A percentile compares a stretch with the other conserved stretches of the same genome.
These are phyloP conservation scores for Lignosus rhinocerotis DNA, from an alignment of 1,284 basidiomycete genomes.

Conservation along the genomic window DNA sequence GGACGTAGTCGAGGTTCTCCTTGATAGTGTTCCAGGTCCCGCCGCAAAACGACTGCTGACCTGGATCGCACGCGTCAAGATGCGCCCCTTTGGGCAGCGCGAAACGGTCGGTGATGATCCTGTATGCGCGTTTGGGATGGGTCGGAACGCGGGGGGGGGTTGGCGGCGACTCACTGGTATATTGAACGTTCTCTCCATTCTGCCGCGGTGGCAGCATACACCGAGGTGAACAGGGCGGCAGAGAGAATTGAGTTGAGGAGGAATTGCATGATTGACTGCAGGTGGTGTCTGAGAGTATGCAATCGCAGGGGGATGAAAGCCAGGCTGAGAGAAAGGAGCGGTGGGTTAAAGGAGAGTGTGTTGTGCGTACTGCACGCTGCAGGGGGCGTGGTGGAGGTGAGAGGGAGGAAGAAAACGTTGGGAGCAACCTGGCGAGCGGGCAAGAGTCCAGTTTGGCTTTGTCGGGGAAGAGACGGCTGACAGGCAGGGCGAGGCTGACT, in stretches of 20 bases:
- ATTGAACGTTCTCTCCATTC: slow-evolving; percentile 43
- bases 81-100: slow-evolving; percentile 59
- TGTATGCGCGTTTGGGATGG: slow-evolving; percentile 24
- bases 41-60: slow-evolving; percentile 67
- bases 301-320: not conserved
- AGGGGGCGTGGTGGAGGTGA: slow-evolving; percentile 10
- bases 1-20: slow-evolving; percentile 78
- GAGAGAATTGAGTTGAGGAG: slow-evolving; percentile 24
- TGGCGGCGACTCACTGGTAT: slow-evolving; percentile 39
- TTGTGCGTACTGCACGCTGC: slow-evolving; percentile 16
- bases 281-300: slow-evolving; percentile 17
- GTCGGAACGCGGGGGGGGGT: not conserved
- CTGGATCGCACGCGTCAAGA: slow-evolving; percentile 55
- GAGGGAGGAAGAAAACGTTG: not conserved
- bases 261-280: slow-evolving; percentile 16
- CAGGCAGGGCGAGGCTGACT: too few species aligned
- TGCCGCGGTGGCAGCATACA: slow-evolving; percentile 39
- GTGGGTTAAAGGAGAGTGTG: slow-evolving; percentile 16
- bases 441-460: not conserved
- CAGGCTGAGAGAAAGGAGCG: slow-evolving; percentile 10
- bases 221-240: slow-evolving; percentile 27
- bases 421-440: not conserved
- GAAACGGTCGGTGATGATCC: slow-evolving; percentile 77
- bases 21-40: slow-evolving; percentile 79
- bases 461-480: not conserved